These are phyloP conservation scores for Coemansia reversa DNA, from an alignment of 192 early-diverging fungal species.

Conservation along the genomic window DNA sequence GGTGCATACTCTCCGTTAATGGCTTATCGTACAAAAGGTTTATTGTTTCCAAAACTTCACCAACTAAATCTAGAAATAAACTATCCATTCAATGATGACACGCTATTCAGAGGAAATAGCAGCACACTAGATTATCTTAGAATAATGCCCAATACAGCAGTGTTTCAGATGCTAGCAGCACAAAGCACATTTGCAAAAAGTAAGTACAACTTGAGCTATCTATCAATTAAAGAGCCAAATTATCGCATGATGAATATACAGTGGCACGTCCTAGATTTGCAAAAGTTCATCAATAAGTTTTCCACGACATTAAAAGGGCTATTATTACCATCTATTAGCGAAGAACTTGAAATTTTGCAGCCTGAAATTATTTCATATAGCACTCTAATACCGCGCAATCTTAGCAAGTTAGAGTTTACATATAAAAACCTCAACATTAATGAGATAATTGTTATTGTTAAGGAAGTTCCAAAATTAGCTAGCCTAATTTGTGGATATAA, in stretches of 20 bases:
- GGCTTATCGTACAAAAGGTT: not conserved
- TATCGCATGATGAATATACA: not conserved
- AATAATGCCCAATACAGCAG: not conserved
- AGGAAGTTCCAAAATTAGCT: not conserved
- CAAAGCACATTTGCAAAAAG: not conserved
- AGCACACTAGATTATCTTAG: not conserved
- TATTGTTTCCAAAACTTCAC: not conserved
- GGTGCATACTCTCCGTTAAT: not conserved
- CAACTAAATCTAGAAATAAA: not conserved
- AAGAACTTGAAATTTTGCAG: not conserved
- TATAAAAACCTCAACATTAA: not conserved
- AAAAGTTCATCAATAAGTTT: not conserved
- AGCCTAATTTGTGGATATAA: not conserved
- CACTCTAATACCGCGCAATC: not conserved
- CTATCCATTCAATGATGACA: not conserved
- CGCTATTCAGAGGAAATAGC: not conserved
- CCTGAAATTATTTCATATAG: not conserved
- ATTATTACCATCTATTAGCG: not conserved
- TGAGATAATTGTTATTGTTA: not conserved
- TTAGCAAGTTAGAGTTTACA: not conserved
- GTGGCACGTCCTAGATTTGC: not conserved
- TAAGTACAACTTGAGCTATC: not conserved
- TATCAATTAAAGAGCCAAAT: not conserved
- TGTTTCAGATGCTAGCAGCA: not conserved
- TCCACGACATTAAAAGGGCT: not conserved